These are phyloP conservation scores for Silene uniflora DNA, from an alignment of 148 eudicot species.

Conservation along the genomic window DNA sequence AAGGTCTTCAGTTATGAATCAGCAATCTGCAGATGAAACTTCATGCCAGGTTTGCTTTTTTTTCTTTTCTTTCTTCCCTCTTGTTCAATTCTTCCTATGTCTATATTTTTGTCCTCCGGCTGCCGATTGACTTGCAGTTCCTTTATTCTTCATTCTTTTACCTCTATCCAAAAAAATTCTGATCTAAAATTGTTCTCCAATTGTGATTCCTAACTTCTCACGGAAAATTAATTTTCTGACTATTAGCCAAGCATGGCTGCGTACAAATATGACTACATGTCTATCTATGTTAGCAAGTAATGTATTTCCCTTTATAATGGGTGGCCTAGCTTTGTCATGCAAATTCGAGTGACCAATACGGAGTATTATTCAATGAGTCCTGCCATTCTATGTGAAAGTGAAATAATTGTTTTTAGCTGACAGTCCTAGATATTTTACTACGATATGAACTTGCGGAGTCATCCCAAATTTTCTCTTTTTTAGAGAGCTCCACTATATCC, in stretches of 20 bases:
- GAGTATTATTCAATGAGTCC: background rate
- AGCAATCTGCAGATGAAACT: slow-evolving; percentile 8
- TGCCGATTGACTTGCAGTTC: background rate
- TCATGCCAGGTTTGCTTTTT: slow-evolving; percentile 23
- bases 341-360: background rate
- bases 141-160: background rate
- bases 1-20: background rate
- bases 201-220: slow-evolving; percentile 7
- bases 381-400: background rate
- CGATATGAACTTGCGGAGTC: background rate
- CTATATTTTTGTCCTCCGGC: background rate
- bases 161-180: background rate
- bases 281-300: background rate
- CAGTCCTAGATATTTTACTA: background rate
- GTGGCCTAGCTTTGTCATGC: too few relatives aligned
- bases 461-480: background rate
- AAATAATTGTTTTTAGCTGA: background rate
- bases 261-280: background rate
- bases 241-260: background rate
- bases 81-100: background rate
- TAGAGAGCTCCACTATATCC: background rate
- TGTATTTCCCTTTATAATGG: background rate
- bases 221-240: background rate
- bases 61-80: background rate
- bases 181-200: background rate